Base-by-base conservation (phyloP, 768 basidiomycete genomes). In the Phlebiopsis gigantea region DNA sequence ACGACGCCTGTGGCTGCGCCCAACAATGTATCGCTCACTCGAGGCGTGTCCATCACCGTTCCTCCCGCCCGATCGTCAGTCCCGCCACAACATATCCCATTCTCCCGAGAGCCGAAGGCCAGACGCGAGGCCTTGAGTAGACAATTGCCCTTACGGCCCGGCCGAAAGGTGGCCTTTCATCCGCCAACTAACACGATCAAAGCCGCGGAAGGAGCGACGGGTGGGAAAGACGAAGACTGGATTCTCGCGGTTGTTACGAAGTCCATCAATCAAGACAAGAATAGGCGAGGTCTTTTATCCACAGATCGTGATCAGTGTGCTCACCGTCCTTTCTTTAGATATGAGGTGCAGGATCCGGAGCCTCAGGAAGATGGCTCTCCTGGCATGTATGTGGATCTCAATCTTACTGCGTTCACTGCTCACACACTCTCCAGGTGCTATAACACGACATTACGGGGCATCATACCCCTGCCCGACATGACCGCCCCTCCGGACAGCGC, bases 271-370 rank as follows among this genome's bases (percentile, higher is more conserved):
- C 79, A 80, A 46, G 87, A 90, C 61, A 90, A 88, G 68, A 83
- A 85, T 62, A 79, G 81, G 84, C 85, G 58, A 14, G 74, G 62
- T n/a, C 41, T 9, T 29, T 31, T 22, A 41, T 53, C 50, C 15
- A 19, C 1, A 22, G 30, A 26, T 14, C 34, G 21, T 19, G 17
- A 26, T 28, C 24, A 34, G 30, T 29, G n/a, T 30, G 5, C 41
- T 29, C 39, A 34, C 28, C 14, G 25, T 29, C 21, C 14, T 21
- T 41, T 29, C 8, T 42, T 14, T 57, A 92, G 88, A 60, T 93
- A 93, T 61, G 89, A 91, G 69, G 91, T 93, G 0, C 88, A 90
- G 69, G 91, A 93, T 65, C 84, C 81, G 39, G 90, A 93, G 61
- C 86, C 87, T 19, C 86, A 89, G 68, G 90, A 90, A 66, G 86